Conservation (phyloP, 1,284 basidiomycete genomes). For the Cutaneotrichosporon arboriforme region DNA sequence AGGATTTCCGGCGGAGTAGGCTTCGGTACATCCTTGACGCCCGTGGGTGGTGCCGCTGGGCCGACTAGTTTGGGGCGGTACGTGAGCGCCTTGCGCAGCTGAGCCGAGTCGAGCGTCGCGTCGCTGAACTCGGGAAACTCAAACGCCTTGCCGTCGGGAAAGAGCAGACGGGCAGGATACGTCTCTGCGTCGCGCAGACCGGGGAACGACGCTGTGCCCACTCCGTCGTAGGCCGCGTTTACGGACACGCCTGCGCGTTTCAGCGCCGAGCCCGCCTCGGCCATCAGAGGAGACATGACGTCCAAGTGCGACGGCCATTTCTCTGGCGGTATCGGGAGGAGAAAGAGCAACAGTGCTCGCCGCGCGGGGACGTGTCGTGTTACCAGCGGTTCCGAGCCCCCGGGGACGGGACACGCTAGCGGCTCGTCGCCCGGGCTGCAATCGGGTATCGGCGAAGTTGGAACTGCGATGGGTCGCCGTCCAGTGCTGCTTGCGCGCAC, state of each 20-base stretch:
- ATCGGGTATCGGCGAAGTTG: background rate
- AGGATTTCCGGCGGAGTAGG: slow-evolving; percentile 51
- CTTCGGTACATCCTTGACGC: background rate
- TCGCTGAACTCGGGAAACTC: slow-evolving; percentile 17
- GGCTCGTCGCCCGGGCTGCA: background rate
- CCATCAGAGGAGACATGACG: slow-evolving; percentile 29
- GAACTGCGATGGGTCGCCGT: background rate
- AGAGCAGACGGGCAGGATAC: slow-evolving; percentile 34
- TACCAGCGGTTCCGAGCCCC: background rate
- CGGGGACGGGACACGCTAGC: background rate
- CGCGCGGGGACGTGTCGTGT: slow-evolving; percentile 9
- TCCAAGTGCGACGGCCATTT: slow-evolving; percentile 41
- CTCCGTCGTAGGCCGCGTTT: slow-evolving; percentile 37
- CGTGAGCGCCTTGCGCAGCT: slow-evolving; percentile 12
- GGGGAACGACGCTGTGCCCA: slow-evolving; percentile 5
- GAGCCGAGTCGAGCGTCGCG: slow-evolving; percentile 14
- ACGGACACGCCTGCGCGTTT: slow-evolving; percentile 26
- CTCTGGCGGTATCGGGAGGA: slow-evolving; percentile 31
- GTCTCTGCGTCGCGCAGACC: slow-evolving; percentile 11
- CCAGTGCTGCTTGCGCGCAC: background rate
- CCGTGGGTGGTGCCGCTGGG: too few relatives aligned
- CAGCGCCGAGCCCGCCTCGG: slow-evolving; percentile 12
- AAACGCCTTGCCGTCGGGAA: slow-evolving; percentile 29
- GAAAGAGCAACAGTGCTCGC: slow-evolving; percentile 32
- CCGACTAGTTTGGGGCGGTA: slow-evolving; percentile 12